Evolutionary conservation across 2,329 filamentous ascomycete species (phyloP).

Genomic region (Gnomoniopsis sp.): DNA sequence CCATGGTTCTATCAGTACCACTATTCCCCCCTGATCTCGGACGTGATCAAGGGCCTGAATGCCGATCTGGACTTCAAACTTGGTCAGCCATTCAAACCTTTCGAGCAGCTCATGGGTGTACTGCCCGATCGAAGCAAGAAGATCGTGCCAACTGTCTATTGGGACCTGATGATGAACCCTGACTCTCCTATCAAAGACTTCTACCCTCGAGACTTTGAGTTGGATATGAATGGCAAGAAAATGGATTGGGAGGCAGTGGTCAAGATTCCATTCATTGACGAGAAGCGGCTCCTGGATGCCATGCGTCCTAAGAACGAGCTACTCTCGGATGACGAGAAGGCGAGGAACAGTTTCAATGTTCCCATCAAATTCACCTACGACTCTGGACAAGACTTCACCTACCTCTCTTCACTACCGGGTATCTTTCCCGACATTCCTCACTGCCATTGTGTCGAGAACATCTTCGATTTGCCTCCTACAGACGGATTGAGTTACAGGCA

Average conservation of each 20-base stretch:
- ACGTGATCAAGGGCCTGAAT: conserved; percentile 82
- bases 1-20: conserved; percentile 98
- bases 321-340: conserved; percentile 73
- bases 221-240: conserved; percentile 99
- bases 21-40: conserved; percentile 91
- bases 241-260: conserved; percentile 99
- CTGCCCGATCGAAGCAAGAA: conserved; percentile 95
- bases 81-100: conserved; percentile 91
- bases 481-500: conserved; percentile 84
- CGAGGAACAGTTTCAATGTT: conserved; percentile 86
- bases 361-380: conserved; percentile 91
- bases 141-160: conserved; percentile 85
- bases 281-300: conserved; percentile 76
- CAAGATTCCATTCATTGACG: conserved; percentile 98
- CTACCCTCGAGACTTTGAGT: conserved; percentile 92
- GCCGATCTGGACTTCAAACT: conserved; percentile 90
- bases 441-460: conserved; percentile 92
- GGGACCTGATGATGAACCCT: conserved; percentile 86
- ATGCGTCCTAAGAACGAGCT: conserved; percentile 82
- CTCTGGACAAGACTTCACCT: conserved; percentile 71
- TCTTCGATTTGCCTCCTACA: conserved; percentile 89
- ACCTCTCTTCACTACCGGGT: conserved; percentile 82
- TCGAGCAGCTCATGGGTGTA: conserved; percentile 97
- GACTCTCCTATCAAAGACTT: conserved; percentile 96
- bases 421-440: conserved; percentile 85